Conservation (phyloP, 1,139 yeast genomes). For the Candida gigantensis region DNA sequence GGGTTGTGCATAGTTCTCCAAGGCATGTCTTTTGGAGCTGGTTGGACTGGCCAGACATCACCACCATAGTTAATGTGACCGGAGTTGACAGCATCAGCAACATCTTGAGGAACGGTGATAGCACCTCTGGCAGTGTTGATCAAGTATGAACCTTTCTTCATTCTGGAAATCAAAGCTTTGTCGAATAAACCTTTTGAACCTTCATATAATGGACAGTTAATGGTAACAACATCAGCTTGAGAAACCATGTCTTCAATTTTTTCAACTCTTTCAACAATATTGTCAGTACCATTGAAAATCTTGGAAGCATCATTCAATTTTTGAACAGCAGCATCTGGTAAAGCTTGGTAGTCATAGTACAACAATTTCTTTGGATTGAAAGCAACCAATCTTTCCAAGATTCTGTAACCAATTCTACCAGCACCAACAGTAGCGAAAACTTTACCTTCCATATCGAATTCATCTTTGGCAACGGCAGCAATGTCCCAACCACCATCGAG, state of each 20-base stretch:
- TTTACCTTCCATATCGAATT: conserved; percentile 75
- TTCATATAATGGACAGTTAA: conserved; percentile 78
- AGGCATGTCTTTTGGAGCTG: conserved; percentile 75
- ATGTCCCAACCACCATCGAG: conserved; percentile 69
- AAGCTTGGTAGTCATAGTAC: conserved; percentile 75
- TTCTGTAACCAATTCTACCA: conserved; percentile 80
- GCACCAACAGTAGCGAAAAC: conserved; percentile 79
- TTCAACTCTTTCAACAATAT: conserved; percentile 59
- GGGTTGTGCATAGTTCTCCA: conserved; percentile 72
- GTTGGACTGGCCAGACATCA: conserved; percentile 83
- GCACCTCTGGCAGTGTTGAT: conserved; percentile 89
- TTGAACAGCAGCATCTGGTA: conserved; percentile 57
- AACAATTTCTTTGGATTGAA: conserved; percentile 74
- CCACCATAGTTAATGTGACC: conserved; percentile 81
- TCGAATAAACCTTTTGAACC: conserved; percentile 66
- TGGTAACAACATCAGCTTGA: conserved; percentile 72
- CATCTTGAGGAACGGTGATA: conserved; percentile 69
- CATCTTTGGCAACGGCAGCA: conserved; percentile 73
- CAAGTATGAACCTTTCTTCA: conserved; percentile 76
- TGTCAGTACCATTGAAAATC: conserved; percentile 38
- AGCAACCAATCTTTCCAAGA: conserved; percentile 69
- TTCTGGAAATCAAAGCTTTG: conserved; percentile 65
- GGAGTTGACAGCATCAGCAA: conserved; percentile 68
- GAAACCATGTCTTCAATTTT: conserved; percentile 67
- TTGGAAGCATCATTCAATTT: conserved; percentile 47